Conservation (phyloP, 805 yeast genomes). For the Metschnikowia arizonensis region DNA sequence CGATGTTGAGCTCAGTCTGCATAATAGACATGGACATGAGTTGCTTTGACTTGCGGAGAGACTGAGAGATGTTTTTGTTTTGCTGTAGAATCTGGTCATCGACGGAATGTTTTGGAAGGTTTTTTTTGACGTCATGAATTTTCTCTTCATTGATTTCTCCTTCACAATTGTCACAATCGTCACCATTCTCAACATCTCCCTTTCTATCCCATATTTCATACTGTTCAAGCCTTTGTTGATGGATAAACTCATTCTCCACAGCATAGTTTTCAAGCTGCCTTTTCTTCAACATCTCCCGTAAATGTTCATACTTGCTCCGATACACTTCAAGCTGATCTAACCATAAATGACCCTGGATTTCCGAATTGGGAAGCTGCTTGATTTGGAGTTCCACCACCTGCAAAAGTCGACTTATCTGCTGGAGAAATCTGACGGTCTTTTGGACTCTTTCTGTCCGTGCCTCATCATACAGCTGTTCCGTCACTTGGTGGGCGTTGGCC, state of each 20-base stretch:
- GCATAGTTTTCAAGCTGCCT: constrained; percentile 27
- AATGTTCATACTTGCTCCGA: constrained; percentile 18
- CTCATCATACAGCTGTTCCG: not conserved
- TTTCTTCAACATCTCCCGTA: constrained; percentile 26
- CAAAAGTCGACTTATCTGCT: constrained; percentile 19
- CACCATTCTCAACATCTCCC: not conserved
- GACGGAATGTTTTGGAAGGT: constrained; percentile 20
- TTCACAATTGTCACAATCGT: too few species aligned
- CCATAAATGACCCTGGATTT: constrained; percentile 1
- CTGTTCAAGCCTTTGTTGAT: constrained; percentile 29
- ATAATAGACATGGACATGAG: constrained; percentile 46
- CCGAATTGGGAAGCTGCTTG: constrained; percentile 4
- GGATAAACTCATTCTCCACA: constrained; percentile 26
- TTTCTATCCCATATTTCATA: constrained; percentile 12
- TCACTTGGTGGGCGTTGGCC: not conserved
- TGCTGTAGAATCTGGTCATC: constrained; percentile 44
- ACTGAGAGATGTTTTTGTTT: constrained; percentile 44
- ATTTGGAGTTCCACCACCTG: constrained; percentile 15
- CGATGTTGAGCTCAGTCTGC: constrained; percentile 49
- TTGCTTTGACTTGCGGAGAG: constrained; percentile 46
- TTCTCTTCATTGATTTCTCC: not conserved
- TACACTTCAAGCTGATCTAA: constrained; percentile 18
- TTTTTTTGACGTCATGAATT: too few species aligned
- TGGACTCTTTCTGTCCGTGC: constrained; percentile 19
- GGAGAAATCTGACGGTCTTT: constrained; percentile 18